Conservation (phyloP, 192 early-diverging fungal genomes). For the Podochytrium sp. region DNA sequence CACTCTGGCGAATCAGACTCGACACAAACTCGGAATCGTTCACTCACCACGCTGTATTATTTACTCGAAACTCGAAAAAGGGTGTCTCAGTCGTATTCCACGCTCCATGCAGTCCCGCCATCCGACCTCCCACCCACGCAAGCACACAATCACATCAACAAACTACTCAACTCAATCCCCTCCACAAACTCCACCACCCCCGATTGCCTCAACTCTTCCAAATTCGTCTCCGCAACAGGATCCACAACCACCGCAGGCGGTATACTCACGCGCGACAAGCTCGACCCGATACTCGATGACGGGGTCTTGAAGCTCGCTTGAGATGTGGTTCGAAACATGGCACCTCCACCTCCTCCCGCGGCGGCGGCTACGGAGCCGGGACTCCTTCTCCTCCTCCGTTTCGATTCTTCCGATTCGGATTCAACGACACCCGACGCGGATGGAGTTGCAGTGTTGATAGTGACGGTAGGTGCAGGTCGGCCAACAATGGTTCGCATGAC, state of each 20-base stretch:
- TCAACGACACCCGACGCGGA: not conserved
- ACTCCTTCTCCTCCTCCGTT: not conserved
- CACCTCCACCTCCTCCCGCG: not conserved
- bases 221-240: not conserved
- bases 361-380: not conserved
- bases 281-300: not conserved
- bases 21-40: too few species aligned
- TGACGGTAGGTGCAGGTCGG: too few species aligned
- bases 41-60: too few species aligned
- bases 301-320: not conserved
- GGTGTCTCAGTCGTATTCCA: too few species aligned
- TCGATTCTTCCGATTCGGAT: not conserved
- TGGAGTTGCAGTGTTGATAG: not conserved
- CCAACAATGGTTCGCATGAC: too few species aligned
- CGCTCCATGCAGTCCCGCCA: too few species aligned
- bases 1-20: too few species aligned
- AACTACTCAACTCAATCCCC: not conserved
- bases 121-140: too few species aligned
- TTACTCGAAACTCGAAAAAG: too few species aligned
- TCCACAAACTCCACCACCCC: conserved; percentile 27
- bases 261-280: not conserved
- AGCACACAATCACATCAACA: too few species aligned
- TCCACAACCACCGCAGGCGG: not conserved
- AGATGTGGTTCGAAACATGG: not conserved
- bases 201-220: not conserved